Conservation (phyloP, 306 rosid genomes). For the Canavalia ensiformis region DNA sequence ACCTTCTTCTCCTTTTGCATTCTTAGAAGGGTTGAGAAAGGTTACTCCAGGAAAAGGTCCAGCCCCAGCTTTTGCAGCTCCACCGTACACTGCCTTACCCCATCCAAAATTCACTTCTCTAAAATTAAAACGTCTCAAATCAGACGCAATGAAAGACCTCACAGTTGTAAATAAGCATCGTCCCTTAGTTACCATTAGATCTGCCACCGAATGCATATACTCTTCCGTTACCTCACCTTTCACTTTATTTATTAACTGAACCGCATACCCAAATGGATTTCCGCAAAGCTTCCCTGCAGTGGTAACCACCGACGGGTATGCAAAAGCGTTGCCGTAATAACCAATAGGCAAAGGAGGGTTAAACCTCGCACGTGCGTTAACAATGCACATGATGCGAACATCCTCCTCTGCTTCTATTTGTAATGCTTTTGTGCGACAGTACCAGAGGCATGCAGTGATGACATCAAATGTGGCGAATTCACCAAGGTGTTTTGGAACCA, state of each 20-base stretch:
- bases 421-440: conserved; percentile 39
- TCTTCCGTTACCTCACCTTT: background rate
- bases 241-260: conserved; percentile 39
- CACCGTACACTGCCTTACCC: conserved; percentile 58
- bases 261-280: conserved; percentile 23
- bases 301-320: background rate
- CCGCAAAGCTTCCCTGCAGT: background rate
- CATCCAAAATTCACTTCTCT: conserved; percentile 61
- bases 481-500: conserved; percentile 1
- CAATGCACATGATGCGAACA: background rate
- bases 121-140: background rate
- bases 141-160: conserved; percentile 42
- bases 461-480: conserved; percentile 32
- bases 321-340: conserved; percentile 42
- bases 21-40: background rate
- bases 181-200: conserved; percentile 48
- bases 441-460: conserved; percentile 36
- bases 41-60: background rate
- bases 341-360: conserved; percentile 34
- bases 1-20: conserved; percentile 55
- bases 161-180: background rate
- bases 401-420: conserved; percentile 1
- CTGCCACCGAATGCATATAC: conserved; percentile 57
- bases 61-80: conserved; percentile 35
- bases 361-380: conserved; percentile 12